Conservation (phyloP, 2,329 filamentous ascomycete species). For the Aschersonia sp. region DNA sequence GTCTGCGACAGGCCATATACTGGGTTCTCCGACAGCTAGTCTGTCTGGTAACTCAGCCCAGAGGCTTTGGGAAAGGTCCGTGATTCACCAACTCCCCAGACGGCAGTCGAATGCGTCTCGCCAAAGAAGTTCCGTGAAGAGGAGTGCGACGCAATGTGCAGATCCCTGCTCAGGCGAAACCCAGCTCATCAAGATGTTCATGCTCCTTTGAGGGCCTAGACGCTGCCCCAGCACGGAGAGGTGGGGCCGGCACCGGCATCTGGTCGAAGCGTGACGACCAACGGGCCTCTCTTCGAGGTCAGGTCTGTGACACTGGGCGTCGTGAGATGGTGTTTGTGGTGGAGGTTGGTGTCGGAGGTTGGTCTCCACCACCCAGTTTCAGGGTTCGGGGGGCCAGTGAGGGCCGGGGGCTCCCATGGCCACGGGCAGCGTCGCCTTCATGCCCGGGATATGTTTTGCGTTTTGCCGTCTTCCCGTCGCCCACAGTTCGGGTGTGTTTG, state of each 20-base stretch:
- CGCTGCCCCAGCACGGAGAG: neutral
- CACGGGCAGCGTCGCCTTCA: neutral
- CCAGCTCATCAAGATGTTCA: neutral
- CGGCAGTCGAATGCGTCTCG: neutral
- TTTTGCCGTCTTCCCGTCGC: neutral
- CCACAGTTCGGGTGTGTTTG: neutral
- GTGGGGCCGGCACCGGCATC: neutral
- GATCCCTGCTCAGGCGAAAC: neutral
- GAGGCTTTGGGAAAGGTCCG: conserved; percentile 1
- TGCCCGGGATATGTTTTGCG: neutral
- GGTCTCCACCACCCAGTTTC: neutral
- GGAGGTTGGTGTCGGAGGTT: conserved; percentile 1
- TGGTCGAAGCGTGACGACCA: neutral
- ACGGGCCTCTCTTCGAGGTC: neutral
- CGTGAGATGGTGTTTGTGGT: neutral
- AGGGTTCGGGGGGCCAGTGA: neutral
- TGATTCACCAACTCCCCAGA: neutral
- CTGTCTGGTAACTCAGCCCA: conserved; percentile 1
- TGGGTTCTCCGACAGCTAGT: conserved; percentile 1
- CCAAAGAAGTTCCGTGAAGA: neutral
- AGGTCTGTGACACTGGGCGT: neutral
- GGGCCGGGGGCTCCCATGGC: neutral
- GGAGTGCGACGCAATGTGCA: neutral
- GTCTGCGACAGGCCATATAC: neutral
- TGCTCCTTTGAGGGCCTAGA: neutral